Conservation (phyloP, 345 rosid genomes). For the Rhodomyrtus tomentosa region DNA sequence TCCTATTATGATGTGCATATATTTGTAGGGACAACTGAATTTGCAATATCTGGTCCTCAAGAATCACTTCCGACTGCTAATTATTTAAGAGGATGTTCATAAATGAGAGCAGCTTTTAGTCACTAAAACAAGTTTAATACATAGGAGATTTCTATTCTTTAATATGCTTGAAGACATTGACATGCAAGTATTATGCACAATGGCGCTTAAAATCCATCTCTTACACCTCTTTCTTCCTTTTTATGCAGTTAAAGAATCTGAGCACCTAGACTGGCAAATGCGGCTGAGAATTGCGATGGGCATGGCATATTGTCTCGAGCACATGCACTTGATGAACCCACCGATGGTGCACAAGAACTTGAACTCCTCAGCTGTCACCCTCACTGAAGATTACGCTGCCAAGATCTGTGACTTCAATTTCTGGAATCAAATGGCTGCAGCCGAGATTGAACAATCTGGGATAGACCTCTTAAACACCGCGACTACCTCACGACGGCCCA, state of each 20-base stretch:
- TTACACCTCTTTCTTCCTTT: background rate
- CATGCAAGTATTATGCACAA: background rate
- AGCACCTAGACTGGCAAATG: slow-evolving; percentile 81
- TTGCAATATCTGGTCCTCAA: background rate
- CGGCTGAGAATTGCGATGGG: slow-evolving; percentile 85
- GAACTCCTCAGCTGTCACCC: slow-evolving; percentile 53
- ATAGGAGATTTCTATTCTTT: background rate
- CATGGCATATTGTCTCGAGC: slow-evolving; percentile 69
- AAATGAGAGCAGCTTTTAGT: background rate
- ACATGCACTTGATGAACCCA: slow-evolving; percentile 71
- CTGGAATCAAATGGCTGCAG: slow-evolving; percentile 35
- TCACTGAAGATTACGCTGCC: slow-evolving; percentile 87
- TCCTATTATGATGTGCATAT: background rate
- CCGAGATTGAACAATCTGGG: slow-evolving; percentile 19
- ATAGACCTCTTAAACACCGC: slow-evolving; percentile 10
- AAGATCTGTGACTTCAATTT: slow-evolving; percentile 66
- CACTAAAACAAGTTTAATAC: background rate
- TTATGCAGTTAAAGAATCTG: slow-evolving; percentile 74
- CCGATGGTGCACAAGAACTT: slow-evolving; percentile 55
- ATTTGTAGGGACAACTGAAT: background rate
- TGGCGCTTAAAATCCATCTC: background rate
- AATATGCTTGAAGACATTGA: background rate
- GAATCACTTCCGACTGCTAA: background rate
- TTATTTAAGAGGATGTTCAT: background rate
- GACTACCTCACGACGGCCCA: slow-evolving; percentile 9